Conservation (phyloP, 495 filamentous ascomycete genomes). For the Aspergillus funiculosus region DNA sequence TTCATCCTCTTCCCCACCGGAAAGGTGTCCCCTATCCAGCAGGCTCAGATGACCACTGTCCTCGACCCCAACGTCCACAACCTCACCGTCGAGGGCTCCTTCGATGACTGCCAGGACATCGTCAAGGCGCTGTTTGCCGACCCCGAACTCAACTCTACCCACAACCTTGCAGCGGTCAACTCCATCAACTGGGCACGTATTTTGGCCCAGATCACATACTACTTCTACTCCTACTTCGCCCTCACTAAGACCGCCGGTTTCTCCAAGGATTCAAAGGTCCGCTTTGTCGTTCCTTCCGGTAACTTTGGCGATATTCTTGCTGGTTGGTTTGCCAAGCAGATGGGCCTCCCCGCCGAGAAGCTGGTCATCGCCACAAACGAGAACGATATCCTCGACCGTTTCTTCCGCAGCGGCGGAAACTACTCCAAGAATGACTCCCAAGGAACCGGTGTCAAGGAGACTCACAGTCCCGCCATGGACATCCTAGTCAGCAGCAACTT, state of each 20-base stretch:
- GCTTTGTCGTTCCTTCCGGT: constrained; percentile 81
- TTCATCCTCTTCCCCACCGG: constrained; percentile 87
- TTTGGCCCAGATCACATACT: constrained; percentile 89
- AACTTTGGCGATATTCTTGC: constrained; percentile 98
- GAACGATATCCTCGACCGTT: constrained; percentile 83
- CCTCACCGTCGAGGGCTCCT: constrained; percentile 76
- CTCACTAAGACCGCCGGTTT: constrained; percentile 49
- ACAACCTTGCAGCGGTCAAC: constrained; percentile 81
- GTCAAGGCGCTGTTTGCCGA: constrained; percentile 91
- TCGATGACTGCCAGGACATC: constrained; percentile 96
- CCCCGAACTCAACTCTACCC: constrained; percentile 61
- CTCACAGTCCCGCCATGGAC: constrained; percentile 90
- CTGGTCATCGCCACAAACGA: constrained; percentile 87
- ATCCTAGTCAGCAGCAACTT: constrained; percentile 94
- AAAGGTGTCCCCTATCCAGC: constrained; percentile 77
- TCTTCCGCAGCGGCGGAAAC: constrained; percentile 72
- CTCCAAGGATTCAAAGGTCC: constrained; percentile 54
- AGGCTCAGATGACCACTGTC: constrained; percentile 92
- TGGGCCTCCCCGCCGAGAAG: constrained; percentile 82
- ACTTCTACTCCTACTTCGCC: constrained; percentile 84
- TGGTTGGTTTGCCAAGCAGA: constrained; percentile 82
- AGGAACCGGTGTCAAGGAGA: constrained; percentile 66
- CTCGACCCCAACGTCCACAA: constrained; percentile 84
- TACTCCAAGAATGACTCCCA: constrained; percentile 59
- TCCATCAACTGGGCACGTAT: constrained; percentile 89